Evolutionary conservation across 2,329 filamentous ascomycete species (phyloP).

Genomic region (Elsinoe batatas): DNA sequence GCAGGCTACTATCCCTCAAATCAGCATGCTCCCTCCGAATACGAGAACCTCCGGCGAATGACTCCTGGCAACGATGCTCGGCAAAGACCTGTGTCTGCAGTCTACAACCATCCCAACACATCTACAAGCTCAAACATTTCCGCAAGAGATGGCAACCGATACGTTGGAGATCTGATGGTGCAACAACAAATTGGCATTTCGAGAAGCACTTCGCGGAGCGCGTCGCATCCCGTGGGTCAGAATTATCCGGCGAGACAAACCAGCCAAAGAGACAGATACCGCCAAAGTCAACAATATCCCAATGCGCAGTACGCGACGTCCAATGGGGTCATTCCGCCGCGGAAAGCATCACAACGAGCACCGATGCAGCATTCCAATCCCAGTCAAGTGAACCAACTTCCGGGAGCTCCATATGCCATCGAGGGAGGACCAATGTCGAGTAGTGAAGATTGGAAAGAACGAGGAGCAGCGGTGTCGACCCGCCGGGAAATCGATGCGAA

Average conservation of each 20-base stretch:
- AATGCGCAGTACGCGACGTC: slow-evolving; percentile 30
- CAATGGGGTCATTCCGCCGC: slow-evolving; percentile 58
- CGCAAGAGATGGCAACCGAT: slow-evolving; percentile 37
- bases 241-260: slow-evolving; percentile 55
- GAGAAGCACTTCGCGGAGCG: slow-evolving; percentile 55
- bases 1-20: neutral
- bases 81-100: slow-evolving; percentile 17
- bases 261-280: slow-evolving; percentile 61
- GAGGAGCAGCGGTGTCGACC: slow-evolving; percentile 76
- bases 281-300: slow-evolving; percentile 45
- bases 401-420: slow-evolving; percentile 40
- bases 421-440: slow-evolving; percentile 50
- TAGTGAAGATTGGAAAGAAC: slow-evolving; percentile 92
- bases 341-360: slow-evolving; percentile 66
- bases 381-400: slow-evolving; percentile 16
- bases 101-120: slow-evolving; percentile 41
- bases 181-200: slow-evolving; percentile 42
- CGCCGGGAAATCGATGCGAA: slow-evolving; percentile 76
- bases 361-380: slow-evolving; percentile 28
- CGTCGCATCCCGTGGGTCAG: slow-evolving; percentile 49
- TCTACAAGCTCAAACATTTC: slow-evolving; percentile 36
- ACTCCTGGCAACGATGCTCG: slow-evolving; percentile 19
- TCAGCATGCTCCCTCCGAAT: slow-evolving; percentile 15
- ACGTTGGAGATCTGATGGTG: slow-evolving; percentile 35
- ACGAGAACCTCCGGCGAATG: slow-evolving; percentile 12